These are phyloP conservation scores for Oryza officinalis DNA, from an alignment of 176 grass and related monocot genomes.

Conservation along the genomic window DNA sequence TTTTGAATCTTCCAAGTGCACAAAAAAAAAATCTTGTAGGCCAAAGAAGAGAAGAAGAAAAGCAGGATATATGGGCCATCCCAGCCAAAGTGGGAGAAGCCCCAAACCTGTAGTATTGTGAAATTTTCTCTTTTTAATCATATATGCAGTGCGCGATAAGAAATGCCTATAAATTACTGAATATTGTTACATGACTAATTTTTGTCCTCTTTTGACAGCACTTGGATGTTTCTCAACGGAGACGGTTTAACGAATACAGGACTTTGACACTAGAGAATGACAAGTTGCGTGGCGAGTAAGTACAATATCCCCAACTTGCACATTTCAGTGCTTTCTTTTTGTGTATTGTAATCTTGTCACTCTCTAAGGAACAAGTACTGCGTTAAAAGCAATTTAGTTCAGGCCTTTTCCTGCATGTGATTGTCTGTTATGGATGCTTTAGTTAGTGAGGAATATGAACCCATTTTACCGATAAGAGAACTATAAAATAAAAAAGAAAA, in stretches of 20 bases:
- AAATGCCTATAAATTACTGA: slow-evolving; percentile 23
- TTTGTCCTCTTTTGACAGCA: slow-evolving; percentile 25
- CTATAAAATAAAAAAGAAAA: slow-evolving; percentile 26
- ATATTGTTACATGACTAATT: slow-evolving; percentile 11
- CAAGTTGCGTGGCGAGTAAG: slow-evolving; percentile 71
- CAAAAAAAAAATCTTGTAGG: neutral
- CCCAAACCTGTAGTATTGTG: neutral
- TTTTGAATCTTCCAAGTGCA: neutral
- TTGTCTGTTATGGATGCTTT: slow-evolving; percentile 15
- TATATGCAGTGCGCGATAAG: neutral
- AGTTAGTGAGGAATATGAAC: slow-evolving; percentile 24
- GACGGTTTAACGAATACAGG: slow-evolving; percentile 49
- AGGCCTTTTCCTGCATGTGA: neutral
- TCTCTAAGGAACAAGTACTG: slow-evolving; percentile 15
- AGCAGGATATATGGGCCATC: neutral
- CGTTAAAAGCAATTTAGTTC: slow-evolving; percentile 1
- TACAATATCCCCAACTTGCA: slow-evolving; percentile 30
- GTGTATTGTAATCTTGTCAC: neutral
- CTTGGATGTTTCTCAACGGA: slow-evolving; percentile 44
- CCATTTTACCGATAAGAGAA: neutral
- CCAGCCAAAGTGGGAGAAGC: neutral
- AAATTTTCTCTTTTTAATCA: neutral
- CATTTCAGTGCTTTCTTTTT: slow-evolving; percentile 12
- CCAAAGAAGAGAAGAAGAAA: neutral
- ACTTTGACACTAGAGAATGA: slow-evolving; percentile 68